Evolutionary conservation across 495 filamentous ascomycete genomes (phyloP).

Genomic region (Ramalina intermedia): DNA sequence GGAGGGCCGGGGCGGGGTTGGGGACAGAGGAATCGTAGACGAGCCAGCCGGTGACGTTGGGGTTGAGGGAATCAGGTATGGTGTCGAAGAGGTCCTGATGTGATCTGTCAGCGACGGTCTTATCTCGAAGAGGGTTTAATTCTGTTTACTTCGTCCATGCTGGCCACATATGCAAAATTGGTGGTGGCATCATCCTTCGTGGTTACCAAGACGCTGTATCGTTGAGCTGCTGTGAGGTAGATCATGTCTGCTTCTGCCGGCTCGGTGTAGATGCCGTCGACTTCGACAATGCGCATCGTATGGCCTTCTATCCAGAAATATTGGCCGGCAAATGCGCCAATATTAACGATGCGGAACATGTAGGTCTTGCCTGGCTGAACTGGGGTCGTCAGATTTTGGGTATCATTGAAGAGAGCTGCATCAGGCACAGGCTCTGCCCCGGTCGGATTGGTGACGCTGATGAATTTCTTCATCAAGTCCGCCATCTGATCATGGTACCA

Average conservation of each 20-base stretch:
- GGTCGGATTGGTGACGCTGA: slow-evolving; percentile 35
- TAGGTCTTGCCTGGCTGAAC: slow-evolving; percentile 40
- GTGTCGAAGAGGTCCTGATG: slow-evolving; percentile 52
- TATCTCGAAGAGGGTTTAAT: not conserved
- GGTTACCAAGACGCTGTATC: slow-evolving; percentile 51
- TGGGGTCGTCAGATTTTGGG: slow-evolving; percentile 28
- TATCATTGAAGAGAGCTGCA: slow-evolving; percentile 55
- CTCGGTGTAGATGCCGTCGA: slow-evolving; percentile 56
- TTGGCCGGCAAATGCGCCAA: slow-evolving; percentile 31
- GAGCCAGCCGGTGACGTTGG: slow-evolving; percentile 65
- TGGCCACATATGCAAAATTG: slow-evolving; percentile 40
- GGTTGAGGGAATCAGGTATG: slow-evolving; percentile 48
- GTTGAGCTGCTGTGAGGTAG: slow-evolving; percentile 53
- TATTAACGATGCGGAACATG: slow-evolving; percentile 54
- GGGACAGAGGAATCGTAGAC: slow-evolving; percentile 43
- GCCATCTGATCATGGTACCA: slow-evolving; percentile 43
- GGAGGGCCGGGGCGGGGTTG: slow-evolving; percentile 34
- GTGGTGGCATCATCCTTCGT: slow-evolving; percentile 33
- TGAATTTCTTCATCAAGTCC: slow-evolving; percentile 38
- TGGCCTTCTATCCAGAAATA: slow-evolving; percentile 39
- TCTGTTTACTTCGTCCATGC: slow-evolving; percentile 34
- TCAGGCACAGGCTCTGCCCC: slow-evolving; percentile 52
- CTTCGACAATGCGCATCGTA: slow-evolving; percentile 51
- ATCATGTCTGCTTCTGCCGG: slow-evolving; percentile 42
- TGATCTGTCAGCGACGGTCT: not conserved